These are phyloP conservation scores for Kurtzmaniella quercitrusa DNA, from an alignment of 1,139 yeast genomes.

Conservation along the genomic window DNA sequence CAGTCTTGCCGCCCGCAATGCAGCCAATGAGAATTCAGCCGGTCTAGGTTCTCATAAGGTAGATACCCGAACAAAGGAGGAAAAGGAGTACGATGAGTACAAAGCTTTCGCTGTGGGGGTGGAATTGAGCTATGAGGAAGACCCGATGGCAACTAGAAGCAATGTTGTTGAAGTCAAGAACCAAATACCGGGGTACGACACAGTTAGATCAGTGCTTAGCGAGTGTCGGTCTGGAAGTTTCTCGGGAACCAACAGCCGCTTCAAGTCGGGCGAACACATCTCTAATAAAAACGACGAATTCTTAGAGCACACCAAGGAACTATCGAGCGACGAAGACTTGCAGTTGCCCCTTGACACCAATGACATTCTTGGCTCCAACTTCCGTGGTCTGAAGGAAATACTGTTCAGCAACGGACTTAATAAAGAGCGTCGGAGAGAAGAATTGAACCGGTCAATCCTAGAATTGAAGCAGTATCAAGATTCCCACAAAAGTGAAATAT, in stretches of 20 bases:
- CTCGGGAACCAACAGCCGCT: no score
- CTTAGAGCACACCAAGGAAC: background rate
- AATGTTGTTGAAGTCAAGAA: conserved; percentile 3
- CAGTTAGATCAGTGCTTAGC: background rate
- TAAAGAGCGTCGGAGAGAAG: conserved; percentile 23
- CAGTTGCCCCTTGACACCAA: conserved; percentile 4
- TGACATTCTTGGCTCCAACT: conserved; percentile 4
- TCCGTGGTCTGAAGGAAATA: conserved; percentile 16
- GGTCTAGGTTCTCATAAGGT: conserved; percentile 11
- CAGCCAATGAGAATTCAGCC: background rate
- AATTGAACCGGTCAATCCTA: conserved; percentile 13
- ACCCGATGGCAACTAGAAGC: background rate
- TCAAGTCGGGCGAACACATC: background rate
- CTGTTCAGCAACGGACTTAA: conserved; percentile 21
- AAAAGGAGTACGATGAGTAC: conserved; percentile 11
- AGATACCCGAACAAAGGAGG: conserved; percentile 8
- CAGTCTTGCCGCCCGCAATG: background rate
- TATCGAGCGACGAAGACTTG: background rate
- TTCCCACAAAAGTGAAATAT: conserved; percentile 17
- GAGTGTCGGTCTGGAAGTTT: background rate
- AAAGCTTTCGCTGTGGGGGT: conserved; percentile 3
- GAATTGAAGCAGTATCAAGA: conserved; percentile 13
- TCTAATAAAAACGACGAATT: background rate
- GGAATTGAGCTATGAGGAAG: background rate
- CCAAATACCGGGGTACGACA: background rate